Base-by-base conservation (phyloP, 1,139 yeast genomes). In the Lodderomyces orthopsilosis region DNA sequence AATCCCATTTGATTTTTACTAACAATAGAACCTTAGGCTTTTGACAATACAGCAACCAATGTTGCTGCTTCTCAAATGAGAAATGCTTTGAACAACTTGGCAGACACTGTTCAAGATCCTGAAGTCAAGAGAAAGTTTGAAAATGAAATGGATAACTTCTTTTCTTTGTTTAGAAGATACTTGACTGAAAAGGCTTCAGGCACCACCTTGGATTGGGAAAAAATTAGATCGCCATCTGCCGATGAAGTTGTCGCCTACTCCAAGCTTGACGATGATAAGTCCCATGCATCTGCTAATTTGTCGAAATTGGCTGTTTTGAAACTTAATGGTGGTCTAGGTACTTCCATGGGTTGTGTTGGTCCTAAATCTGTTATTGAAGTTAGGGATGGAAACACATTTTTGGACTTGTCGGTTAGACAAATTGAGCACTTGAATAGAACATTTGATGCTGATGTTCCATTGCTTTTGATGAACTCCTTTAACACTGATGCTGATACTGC, bases 311-410 rank as follows among this genome's bases (percentile, higher is more conserved):
- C 98, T 3, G 98, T 93, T 38, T 77, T 93, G 66, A 93, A 93
- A 72, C 80, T 93, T 63, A 93, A 93, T 65, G 98, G 98, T 75
- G 98, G 98, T 41, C 77, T 93, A 56, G 98, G 98, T 63, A 93
- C 98, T 32, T 91, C 98, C 13, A 93, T 93, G 98, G 98, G 98
- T 46, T 94, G 98, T 73, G 98, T 93, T 51, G 98, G 98, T 46
- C 98, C 98, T 50, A 93, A 93, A 68, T 87, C 96, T 18, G 95
- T 93, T 53, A 94, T 93, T 64, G 98, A 93, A 71, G 98, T 93
- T 42, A 85, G 98, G 66, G 98, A 93, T 56, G 98, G 98, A 50
- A 94, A 93, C 77, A 86, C 97, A 34, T 93, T 93, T 67, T 79
- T 93, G 65, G 98, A 93, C 65, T 79, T 93, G 57, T 78, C 96